Evolutionary conservation across 1,284 basidiomycete genomes (phyloP).

Genomic region (Tremellales sp.): DNA sequence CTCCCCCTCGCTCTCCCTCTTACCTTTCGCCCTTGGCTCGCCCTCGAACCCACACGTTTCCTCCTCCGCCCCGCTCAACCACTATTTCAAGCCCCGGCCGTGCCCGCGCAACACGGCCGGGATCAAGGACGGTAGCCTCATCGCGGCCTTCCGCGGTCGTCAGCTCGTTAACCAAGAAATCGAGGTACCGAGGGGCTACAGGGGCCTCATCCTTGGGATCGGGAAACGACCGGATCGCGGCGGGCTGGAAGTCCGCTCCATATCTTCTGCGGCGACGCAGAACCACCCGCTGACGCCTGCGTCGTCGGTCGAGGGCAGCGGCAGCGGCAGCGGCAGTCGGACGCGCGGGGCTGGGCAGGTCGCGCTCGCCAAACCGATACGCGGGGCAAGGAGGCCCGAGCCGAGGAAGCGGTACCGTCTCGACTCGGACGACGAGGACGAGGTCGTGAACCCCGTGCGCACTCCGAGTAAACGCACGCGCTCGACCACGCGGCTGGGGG

Average conservation of each 20-base stretch:
- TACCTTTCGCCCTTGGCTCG: constrained; percentile 41
- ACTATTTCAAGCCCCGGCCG: constrained; percentile 36
- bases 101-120: constrained; percentile 13
- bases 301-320: constrained; percentile 4
- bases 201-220: constrained; percentile 27
- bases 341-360: constrained; percentile 37
- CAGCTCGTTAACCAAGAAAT: constrained; percentile 33
- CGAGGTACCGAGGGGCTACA: constrained; percentile 31
- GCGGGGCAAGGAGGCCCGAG: constrained; percentile 2
- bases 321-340: no score
- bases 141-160: constrained; percentile 40
- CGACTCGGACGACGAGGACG: constrained; percentile 30
- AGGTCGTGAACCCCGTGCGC: neutral
- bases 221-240: constrained; percentile 21
- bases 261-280: neutral
- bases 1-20: constrained; percentile 28
- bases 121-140: constrained; percentile 8
- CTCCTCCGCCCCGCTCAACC: constrained; percentile 12
- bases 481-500: neutral
- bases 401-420: constrained; percentile 23
- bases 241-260: constrained; percentile 12
- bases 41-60: constrained; percentile 18
- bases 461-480: constrained; percentile 13
- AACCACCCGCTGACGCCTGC: constrained; percentile 12
- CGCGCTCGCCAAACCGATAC: constrained; percentile 30